phyloP scores from a whole-genome alignment of 441 rosid genomes.

The Corymbia calophylla region DNA sequence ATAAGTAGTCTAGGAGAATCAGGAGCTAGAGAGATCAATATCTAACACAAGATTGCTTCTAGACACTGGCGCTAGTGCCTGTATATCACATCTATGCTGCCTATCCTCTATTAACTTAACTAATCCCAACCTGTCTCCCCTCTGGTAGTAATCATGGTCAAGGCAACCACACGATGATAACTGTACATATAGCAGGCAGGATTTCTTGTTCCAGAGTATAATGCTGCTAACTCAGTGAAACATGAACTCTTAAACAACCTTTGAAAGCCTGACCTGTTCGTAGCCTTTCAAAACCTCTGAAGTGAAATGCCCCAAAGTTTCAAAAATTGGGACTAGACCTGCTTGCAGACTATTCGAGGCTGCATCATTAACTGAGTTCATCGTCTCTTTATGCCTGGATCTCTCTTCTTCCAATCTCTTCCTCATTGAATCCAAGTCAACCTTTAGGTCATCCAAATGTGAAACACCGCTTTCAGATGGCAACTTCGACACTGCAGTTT shows the following conservation, averaged over 20 bases:
- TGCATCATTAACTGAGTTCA: conserved; percentile 62
- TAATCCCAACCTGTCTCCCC: not conserved
- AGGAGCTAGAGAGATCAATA: not conserved
- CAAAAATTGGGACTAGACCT: conserved; percentile 80
- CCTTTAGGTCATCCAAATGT: conserved; percentile 76
- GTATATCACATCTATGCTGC: not conserved
- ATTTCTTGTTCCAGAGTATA: not conserved
- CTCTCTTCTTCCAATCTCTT: conserved; percentile 64
- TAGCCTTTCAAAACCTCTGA: conserved; percentile 77
- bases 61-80: not conserved
- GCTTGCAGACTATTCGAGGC: conserved; percentile 79
- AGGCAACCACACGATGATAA: not conserved
- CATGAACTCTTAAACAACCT: not conserved
- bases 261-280: conserved; percentile 59
- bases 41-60: not conserved
- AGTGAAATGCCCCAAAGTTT: conserved; percentile 71
- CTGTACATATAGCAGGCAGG: conserved; percentile 9
- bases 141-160: not conserved
- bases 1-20: conserved; percentile 1
- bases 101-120: not conserved
- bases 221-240: not conserved
- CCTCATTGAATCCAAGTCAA: conserved; percentile 83
- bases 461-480: conserved; percentile 63
- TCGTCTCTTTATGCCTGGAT: conserved; percentile 59
- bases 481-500: conserved; percentile 38